Base-by-base conservation (phyloP, 2,329 filamentous ascomycete genomes). In the Aspergillus arachidicola region DNA sequence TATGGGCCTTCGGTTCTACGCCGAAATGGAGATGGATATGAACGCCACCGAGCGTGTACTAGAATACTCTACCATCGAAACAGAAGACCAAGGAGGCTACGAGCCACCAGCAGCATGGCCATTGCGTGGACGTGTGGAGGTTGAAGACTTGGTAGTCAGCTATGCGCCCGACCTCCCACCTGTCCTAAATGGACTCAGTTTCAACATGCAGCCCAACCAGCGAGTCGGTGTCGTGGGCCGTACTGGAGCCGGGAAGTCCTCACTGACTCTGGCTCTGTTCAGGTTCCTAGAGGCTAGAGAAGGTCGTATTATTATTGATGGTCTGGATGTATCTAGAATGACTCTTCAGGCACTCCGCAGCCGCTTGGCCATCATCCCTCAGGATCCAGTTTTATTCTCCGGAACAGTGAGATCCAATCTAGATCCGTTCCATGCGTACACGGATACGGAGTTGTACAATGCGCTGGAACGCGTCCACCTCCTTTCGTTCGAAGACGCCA, bases 311-410 rank as follows among this genome's bases (percentile, higher is more conserved):
- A 41, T 60, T 6, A 73, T 76, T 21, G 72, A 75, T 36, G 72
- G 71, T 1, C 48, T 72, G 19, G 67, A 73, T 54, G 91, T 93
- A 59, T 89, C 68, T 0, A 64, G 63, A 14, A 57, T 72, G 53
- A 68, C 63, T 11, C 66, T 70, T 0, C 63, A 89, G 59, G 87
- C 90, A 58, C 80, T 94, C 6, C 85, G 91, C 28, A 89, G 87
- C 16, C 84, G 91, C 0, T 78, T 94, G 1, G 89, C 91, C 55
- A 94, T 94, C 69, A 94, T 94, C 58, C 91, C 92, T 2, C 90
- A 93, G 78, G 91, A 95, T 67, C 91, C 92, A 0, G 90, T 94
- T 1, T 83, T 95, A 9, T 94, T 94, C 78, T 91, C 89, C 1
- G 92, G 92, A 34, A 93, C 91, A 0, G 81, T 95, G 28, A 84